Evolutionary conservation across 345 rosid genomes (phyloP), one percentile per base, ranked within the genome.

Genomic region (Salix arbutifolia): DNA sequence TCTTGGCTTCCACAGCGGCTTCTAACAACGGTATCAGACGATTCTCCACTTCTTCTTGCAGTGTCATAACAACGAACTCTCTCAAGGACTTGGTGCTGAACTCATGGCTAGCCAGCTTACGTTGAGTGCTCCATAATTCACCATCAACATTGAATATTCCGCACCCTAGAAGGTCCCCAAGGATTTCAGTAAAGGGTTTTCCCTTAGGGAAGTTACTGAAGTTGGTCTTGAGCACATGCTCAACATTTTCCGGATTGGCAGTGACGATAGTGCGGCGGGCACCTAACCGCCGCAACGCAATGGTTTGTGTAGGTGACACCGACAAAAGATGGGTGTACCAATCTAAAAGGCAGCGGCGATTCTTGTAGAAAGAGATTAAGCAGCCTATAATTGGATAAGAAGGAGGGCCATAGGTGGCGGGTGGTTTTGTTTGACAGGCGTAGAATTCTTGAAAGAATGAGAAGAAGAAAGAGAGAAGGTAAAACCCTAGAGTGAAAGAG

Each of bases 61-160:
- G 85, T 13, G 78, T 82, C 56, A 78, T 79, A 17, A 91, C 85
- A 13, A 83, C 82, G 75, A 89, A 91, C 10, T 90, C 95, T 23
- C 93, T 75, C 31, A 93, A 52, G 0, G 92, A 81, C 75, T 79
- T 87, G 65, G 90, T 84, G 61, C 87, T 89, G 76, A 93, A 91
- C 84, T 90, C 93, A 72, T 90, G 97, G 78, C 98, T 89, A 1
- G 92, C 95, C 13, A 91, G 48, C 76, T 93, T 93, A 4, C 97
- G 87, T 65, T 93, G 97, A 6, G 80, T 28, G 71, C 73, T 71
- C 97, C 98, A 93, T 21, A 83, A 44, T n/a, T 90, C 88, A n/a
- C 94, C 98, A 31, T 93, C 98, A 1, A 85, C 90, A 70, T 89
- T 93, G 74, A 93, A 93, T 26, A 93, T 93, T 3, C 98, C 98